Base-by-base conservation (phyloP, 1,284 basidiomycete species). In the Leccinum griseonigrum region DNA sequence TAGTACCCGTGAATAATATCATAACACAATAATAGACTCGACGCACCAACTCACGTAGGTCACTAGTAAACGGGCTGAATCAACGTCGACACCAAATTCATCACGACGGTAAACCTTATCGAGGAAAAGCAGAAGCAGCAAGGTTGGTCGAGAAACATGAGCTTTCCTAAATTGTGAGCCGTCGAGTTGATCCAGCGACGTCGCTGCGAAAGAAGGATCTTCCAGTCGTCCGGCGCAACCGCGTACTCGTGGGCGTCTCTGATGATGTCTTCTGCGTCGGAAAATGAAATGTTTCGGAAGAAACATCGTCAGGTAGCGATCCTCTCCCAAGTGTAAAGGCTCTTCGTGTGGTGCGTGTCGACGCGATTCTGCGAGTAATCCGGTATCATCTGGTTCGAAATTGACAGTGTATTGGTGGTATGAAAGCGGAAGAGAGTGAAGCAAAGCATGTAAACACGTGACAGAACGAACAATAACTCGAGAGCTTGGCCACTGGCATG, bases 121-220 rank as follows among this genome's bases (percentile, higher is more conserved):
- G 95, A 98, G 84, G 98, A 97, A 80, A 93, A 92, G 71, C 96
- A 98, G 85, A 97, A 97, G 63, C 96, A 95, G 71, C 95, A 98
- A 64, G 98, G 88, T 66, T 95, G 91, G 52, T 96, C 93, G 70
- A 98, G 79, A 79, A 94, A 94, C 64, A 98, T 81, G 40, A 99
- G 83, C 75, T 98, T 97, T 57, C 89, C 92, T 64, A 99, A 79
- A 75, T 99, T 99, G 81, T 99, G 97, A 34, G 98, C 89, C 0
- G 97, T 99, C 40, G 95, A 98, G 80, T 99, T 99, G 80, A 99
- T 99, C 97, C 97, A 99, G 70, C 95, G 91, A 80, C 96, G 91
- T 79, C 96, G 89, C 76, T 99, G 97, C 11, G 94, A 97, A n/a
- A 99, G 80, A 66, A 99, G 77, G 53, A 99, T 90, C 73, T 90